A percentile compares a stretch with the other conserved stretches of the same genome.
Evolutionary conservation across 2,329 filamentous ascomycete genomes (phyloP).

Genomic region (Lachnellula arida): DNA sequence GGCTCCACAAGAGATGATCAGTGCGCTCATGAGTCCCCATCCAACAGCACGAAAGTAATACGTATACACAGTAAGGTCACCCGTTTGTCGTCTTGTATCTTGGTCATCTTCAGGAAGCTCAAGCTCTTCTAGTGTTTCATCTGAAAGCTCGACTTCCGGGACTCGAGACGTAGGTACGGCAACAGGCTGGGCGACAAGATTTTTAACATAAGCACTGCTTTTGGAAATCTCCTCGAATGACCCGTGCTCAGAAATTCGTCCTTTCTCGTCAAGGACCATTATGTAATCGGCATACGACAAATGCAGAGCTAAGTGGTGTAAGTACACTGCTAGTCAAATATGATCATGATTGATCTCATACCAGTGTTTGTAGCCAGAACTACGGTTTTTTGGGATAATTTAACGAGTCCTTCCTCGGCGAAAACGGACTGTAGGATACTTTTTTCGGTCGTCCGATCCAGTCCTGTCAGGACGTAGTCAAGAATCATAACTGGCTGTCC

Average conservation of each 20-base stretch:
- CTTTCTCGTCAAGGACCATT: slow-evolving; percentile 8
- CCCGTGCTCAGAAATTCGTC: slow-evolving; percentile 8
- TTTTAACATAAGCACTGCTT: background rate
- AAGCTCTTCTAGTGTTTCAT: background rate
- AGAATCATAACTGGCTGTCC: slow-evolving; percentile 16
- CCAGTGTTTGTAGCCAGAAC: slow-evolving; percentile 31
- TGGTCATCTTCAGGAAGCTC: background rate
- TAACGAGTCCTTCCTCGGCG: slow-evolving; percentile 6
- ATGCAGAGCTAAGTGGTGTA: slow-evolving; percentile 10
- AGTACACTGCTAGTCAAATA: background rate
- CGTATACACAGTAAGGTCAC: slow-evolving; percentile 14
- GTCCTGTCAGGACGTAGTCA: slow-evolving; percentile 23
- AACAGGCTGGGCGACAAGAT: background rate
- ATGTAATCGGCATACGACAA: slow-evolving; percentile 12
- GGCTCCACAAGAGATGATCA: slow-evolving; percentile 5
- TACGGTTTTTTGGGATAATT: slow-evolving; percentile 29
- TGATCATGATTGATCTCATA: slow-evolving; percentile 2
- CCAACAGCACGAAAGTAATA: slow-evolving; percentile 16
- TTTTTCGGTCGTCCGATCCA: slow-evolving; percentile 19
- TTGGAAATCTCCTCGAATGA: background rate
- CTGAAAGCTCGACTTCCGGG: background rate
- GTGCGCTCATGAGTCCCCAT: background rate
- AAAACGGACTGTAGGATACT: slow-evolving; percentile 12
- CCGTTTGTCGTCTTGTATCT: slow-evolving; percentile 19
- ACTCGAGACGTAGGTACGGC: background rate